These are phyloP conservation scores for Graphilbum sp. DNA, from an alignment of 2,329 filamentous ascomycete species.

Conservation along the genomic window DNA sequence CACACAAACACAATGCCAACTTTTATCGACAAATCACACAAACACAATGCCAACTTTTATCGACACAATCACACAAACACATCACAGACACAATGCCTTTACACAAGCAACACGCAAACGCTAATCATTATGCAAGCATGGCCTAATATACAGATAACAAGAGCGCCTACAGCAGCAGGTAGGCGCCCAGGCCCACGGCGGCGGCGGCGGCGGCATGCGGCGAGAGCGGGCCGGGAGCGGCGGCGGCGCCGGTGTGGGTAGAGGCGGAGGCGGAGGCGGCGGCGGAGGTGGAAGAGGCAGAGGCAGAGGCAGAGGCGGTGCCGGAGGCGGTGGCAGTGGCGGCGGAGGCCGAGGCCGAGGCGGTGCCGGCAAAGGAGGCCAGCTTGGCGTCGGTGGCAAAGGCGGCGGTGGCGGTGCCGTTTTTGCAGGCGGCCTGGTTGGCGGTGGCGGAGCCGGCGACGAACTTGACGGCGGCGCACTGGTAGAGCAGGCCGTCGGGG, in stretches of 20 bases:
- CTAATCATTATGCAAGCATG: too few species aligned
- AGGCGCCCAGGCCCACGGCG: constrained; percentile 3
- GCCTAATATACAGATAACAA: too few species aligned
- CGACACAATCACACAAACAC: too few species aligned
- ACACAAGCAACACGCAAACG: not conserved
- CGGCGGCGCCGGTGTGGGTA: constrained; percentile 1
- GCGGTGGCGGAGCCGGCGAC: constrained; percentile 24
- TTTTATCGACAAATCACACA: too few species aligned
- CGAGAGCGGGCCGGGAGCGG: constrained; percentile 3
- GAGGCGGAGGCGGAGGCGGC: not conserved
- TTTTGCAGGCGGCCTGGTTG: constrained; percentile 18
- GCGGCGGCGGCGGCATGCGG: constrained; percentile 1
- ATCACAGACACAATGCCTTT: too few species aligned
- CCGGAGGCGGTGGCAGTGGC: constrained; percentile 7
- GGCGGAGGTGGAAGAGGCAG: constrained; percentile 1
- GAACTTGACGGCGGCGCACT: constrained; percentile 29
- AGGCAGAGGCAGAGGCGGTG: not conserved
- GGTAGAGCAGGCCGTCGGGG: constrained; percentile 36
- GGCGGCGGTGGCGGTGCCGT: constrained; percentile 18
- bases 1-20: too few species aligned
- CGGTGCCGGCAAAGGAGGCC: constrained; percentile 14
- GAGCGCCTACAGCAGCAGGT: constrained; percentile 7
- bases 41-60: too few species aligned
- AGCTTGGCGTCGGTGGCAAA: constrained; percentile 17
- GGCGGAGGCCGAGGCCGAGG: constrained; percentile 5